phyloP scores from a whole-genome alignment of 768 basidiomycete genomes.

The Gymnopilus junonius region DNA sequence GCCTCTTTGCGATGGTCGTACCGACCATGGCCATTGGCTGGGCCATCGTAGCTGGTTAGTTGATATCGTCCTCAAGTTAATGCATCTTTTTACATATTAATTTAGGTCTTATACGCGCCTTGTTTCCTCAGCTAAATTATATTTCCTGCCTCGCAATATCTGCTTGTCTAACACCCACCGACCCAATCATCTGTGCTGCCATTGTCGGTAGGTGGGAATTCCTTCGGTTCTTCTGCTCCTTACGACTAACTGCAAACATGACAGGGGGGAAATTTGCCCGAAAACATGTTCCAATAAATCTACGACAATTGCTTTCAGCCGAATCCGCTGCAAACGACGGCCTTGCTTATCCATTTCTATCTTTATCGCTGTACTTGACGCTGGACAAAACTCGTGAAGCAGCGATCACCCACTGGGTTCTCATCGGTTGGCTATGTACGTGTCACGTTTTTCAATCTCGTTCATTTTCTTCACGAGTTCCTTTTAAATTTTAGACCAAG shows the following conservation, averaged over 20 bases:
- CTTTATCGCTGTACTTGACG: slow-evolving; percentile 84
- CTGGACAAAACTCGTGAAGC: slow-evolving; percentile 62
- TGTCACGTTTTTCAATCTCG: slow-evolving; percentile 18
- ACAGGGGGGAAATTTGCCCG: slow-evolving; percentile 73
- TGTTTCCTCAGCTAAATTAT: slow-evolving; percentile 76
- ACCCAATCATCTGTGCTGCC: slow-evolving; percentile 89
- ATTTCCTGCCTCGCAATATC: slow-evolving; percentile 84
- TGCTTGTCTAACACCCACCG: slow-evolving; percentile 91
- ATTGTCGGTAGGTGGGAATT: slow-evolving; percentile 59
- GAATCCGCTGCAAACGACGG: slow-evolving; percentile 98
- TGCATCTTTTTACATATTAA: not conserved
- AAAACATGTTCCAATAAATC: slow-evolving; percentile 70
- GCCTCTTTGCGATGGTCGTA: slow-evolving; percentile 70
- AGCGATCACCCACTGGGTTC: slow-evolving; percentile 85
- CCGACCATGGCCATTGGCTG: slow-evolving; percentile 89
- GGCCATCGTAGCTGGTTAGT: slow-evolving; percentile 68
- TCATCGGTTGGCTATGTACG: slow-evolving; percentile 82
- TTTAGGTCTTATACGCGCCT: slow-evolving; percentile 62
- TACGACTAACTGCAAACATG: not conserved
- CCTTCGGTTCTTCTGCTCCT: not conserved
- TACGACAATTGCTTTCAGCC: slow-evolving; percentile 82
- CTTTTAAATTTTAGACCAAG: slow-evolving; percentile 76
- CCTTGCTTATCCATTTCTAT: slow-evolving; percentile 91
- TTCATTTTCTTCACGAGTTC: not conserved
- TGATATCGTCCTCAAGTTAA: not conserved